Conservation (phyloP, 140 eudicot species). For the Ambrosia hybrid region DNA sequence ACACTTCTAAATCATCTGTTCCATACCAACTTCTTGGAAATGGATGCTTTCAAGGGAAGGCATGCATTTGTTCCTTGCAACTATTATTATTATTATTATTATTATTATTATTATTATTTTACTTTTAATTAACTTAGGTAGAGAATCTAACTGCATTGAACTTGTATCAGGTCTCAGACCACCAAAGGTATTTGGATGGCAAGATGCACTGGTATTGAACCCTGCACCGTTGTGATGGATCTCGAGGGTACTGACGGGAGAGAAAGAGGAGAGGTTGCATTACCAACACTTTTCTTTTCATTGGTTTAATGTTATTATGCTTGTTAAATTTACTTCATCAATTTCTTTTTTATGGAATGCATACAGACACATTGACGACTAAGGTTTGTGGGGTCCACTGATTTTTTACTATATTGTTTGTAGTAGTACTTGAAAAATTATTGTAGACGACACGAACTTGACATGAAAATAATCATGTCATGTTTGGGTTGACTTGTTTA, state of each 20-base stretch:
- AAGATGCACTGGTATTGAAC: slow-evolving; percentile 67
- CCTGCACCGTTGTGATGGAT: slow-evolving; percentile 78
- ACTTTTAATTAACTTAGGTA: neutral
- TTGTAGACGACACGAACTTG: neutral
- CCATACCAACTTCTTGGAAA: slow-evolving; percentile 68
- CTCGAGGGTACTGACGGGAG: slow-evolving; percentile 93
- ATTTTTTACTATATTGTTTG: too few relatives aligned
- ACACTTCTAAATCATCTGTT: slow-evolving; percentile 73
- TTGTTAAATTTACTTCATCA: neutral
- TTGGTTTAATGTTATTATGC: neutral
- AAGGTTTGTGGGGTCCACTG: too few relatives aligned
- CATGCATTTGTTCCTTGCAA: slow-evolving; percentile 11
- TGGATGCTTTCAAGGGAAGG: slow-evolving; percentile 88
- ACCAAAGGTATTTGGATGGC: slow-evolving; percentile 89
- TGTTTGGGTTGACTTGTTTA: neutral
- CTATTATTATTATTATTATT: neutral
- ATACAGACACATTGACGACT: too few relatives aligned
- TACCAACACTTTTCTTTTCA: neutral
- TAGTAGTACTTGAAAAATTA: too few relatives aligned
- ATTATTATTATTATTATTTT: too few relatives aligned
- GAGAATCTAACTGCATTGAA: slow-evolving; percentile 2
- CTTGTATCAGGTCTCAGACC: slow-evolving; percentile 55
- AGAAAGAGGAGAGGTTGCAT: slow-evolving; percentile 82
- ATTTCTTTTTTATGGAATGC: neutral
- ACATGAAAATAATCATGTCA: neutral